Percentiles rank a stretch among this genome's conserved stretches.
phyloP scores from a whole-genome alignment of 352 stramenopile species.

The Phytopythium vexans region DNA sequence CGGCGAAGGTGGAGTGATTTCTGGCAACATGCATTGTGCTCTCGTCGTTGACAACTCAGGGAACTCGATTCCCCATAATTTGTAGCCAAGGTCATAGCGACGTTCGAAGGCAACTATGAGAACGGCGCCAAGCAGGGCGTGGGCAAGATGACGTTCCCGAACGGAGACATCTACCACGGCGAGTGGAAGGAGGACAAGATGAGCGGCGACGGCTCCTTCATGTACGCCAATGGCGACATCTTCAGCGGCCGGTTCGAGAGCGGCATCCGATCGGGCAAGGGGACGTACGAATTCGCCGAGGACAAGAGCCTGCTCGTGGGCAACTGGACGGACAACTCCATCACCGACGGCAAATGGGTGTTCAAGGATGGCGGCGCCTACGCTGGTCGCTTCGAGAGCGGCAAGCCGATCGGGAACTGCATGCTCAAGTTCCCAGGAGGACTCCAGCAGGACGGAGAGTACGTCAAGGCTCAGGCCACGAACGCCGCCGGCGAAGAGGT shows the following conservation, averaged over 20 bases:
- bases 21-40: too few species aligned
- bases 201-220: slow-evolving; percentile 88
- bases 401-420: slow-evolving; percentile 85
- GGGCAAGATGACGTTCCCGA: slow-evolving; percentile 91
- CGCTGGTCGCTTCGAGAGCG: slow-evolving; percentile 80
- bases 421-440: slow-evolving; percentile 86
- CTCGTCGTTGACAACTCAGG: too few species aligned
- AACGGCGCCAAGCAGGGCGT: slow-evolving; percentile 81
- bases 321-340: slow-evolving; percentile 82
- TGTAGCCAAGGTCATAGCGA: slow-evolving; percentile 61
- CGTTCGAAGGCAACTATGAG: slow-evolving; percentile 87
- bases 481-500: slow-evolving; percentile 54
- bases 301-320: slow-evolving; percentile 86
- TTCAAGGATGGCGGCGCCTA: slow-evolving; percentile 88
- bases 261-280: slow-evolving; percentile 83
- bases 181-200: slow-evolving; percentile 86
- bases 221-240: slow-evolving; percentile 91
- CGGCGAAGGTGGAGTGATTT: slow-evolving; percentile 42
- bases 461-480: slow-evolving; percentile 49
- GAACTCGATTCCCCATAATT: too few species aligned
- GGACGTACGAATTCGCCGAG: slow-evolving; percentile 85
- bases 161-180: slow-evolving; percentile 88
- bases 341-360: slow-evolving; percentile 89
- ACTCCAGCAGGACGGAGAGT: slow-evolving; percentile 84
- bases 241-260: slow-evolving; percentile 83